Percentiles rank a stretch among this genome's conserved stretches.
These are phyloP conservation scores for Stachybotrys chlorohalonatus DNA, from an alignment of 2,329 filamentous ascomycete species.

Conservation along the genomic window DNA sequence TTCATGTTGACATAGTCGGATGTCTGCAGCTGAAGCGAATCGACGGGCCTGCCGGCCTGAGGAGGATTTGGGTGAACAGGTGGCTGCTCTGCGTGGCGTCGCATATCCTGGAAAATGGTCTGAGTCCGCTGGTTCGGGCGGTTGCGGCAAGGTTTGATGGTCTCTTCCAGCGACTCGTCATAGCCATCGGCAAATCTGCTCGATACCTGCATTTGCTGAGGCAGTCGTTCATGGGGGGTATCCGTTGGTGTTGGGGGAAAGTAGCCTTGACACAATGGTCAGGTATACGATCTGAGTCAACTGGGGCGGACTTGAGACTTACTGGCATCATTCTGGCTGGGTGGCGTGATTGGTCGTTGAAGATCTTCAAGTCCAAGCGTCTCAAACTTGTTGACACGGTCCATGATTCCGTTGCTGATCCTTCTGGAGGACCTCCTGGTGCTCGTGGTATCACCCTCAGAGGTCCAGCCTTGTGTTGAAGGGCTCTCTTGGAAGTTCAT, in stretches of 20 bases:
- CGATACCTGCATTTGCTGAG: slow-evolving; percentile 31
- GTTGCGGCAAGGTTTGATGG: slow-evolving; percentile 45
- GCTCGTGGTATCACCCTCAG: slow-evolving; percentile 36
- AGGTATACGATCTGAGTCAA: not conserved
- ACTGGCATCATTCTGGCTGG: slow-evolving; percentile 51
- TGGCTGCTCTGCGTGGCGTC: slow-evolving; percentile 43
- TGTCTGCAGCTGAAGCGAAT: slow-evolving; percentile 42
- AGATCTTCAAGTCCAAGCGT: slow-evolving; percentile 33
- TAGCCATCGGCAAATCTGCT: slow-evolving; percentile 51
- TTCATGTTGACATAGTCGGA: slow-evolving; percentile 49
- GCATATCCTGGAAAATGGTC: slow-evolving; percentile 50
- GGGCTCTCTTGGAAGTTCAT: slow-evolving; percentile 40
- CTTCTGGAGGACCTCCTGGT: slow-evolving; percentile 33
- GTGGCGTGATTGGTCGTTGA: slow-evolving; percentile 52
- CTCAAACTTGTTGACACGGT: slow-evolving; percentile 52
- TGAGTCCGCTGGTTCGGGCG: slow-evolving; percentile 34
- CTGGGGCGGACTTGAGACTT: slow-evolving; percentile 20
- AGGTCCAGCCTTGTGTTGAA: slow-evolving; percentile 37
- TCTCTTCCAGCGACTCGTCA: slow-evolving; percentile 59
- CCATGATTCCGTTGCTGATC: slow-evolving; percentile 53
- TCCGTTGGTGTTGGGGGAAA: slow-evolving; percentile 60
- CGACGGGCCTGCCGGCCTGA: slow-evolving; percentile 29
- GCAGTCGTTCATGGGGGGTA: slow-evolving; percentile 44
- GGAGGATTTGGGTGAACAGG: slow-evolving; percentile 46
- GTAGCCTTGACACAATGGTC: slow-evolving; percentile 34